These are phyloP conservation scores for Pleurozium schreberi DNA, from an alignment of 225 moss, liverwort and hornwort genomes.

Conservation along the genomic window DNA sequence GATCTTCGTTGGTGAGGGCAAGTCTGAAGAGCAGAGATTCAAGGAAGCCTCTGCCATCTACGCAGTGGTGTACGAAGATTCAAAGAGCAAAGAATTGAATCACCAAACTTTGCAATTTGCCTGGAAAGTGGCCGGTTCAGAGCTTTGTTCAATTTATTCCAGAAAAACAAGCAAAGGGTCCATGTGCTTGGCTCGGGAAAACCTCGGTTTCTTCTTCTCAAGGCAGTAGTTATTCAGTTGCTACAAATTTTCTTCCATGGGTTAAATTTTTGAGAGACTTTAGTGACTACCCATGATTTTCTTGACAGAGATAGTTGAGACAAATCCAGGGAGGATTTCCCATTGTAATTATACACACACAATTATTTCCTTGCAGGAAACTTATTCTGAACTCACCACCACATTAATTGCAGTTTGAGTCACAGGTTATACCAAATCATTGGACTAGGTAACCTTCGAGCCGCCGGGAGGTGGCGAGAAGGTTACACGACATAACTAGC, in stretches of 20 bases:
- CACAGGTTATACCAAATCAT: too few species aligned
- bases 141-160: slow-evolving; percentile 2
- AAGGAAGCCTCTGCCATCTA: slow-evolving; percentile 26
- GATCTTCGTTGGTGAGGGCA: slow-evolving; percentile 6
- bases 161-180: neutral
- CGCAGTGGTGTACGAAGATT: neutral
- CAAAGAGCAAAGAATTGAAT: neutral
- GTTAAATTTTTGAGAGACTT: neutral
- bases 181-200: neutral
- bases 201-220: neutral
- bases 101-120: slow-evolving; percentile 14
- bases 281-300: neutral
- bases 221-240: neutral
- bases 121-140: slow-evolving; percentile 14
- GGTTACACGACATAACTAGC: too few species aligned
- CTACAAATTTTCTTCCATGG: neutral
- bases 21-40: neutral
- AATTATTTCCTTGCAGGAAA: neutral
- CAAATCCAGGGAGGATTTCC: neutral
- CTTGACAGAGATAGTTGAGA: neutral
- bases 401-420: neutral
- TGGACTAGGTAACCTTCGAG: too few species aligned
- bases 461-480: too few species aligned
- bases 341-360: neutral
- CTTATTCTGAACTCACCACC: neutral